Base-by-base conservation (phyloP, 495 filamentous ascomycete species). In the Xylaria grammica region DNA sequence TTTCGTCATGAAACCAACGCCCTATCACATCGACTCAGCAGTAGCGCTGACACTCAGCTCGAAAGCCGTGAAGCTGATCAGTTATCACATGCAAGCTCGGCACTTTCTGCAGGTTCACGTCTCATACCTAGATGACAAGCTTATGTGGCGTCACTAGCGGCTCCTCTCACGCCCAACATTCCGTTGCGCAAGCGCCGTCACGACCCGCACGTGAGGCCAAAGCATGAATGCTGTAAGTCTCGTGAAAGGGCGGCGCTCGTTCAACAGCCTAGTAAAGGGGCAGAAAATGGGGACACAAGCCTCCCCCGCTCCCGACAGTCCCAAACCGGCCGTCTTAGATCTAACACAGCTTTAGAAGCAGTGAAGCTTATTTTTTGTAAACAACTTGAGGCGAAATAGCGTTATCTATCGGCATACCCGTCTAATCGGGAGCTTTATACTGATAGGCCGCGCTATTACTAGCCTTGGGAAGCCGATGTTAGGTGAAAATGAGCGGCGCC, bases 21-120 rank as follows among this genome's bases (percentile, higher is more conserved):
- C 13, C 24, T 38, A 26, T 29, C 26, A 59, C 42, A 34, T 24
- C 17, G 8, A n/a, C n/a, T n/a, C n/a, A n/a, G n/a, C n/a, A 42
- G 40, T 3, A 42, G 40, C 40, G 40, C 40, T 17, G 15, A 42
- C 40, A 17, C 15, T 48, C 27, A 34, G 26, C n/a, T 19, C 22
- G 40, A 34, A 27, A 40, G n/a, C 22, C 10, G 19, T 22, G 27
- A 48, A 46, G 13, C 20, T 46, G 19, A 11, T 24, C 3, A 48
- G 24, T 45, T 20, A 34, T 59, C 56, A 59, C 56, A 59, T 48
- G 56, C 26, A 46, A 59, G 56, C 56, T 59, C 56, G 56, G 56
- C 56, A 44, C 9, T n/a, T 19, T 7, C 34, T 30, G 24, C 34
- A 10, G 26, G 4, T 45, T n/a, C 24, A 26, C 20, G 13, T 20